Evolutionary conservation across 2,329 filamentous ascomycete genomes (phyloP), one percentile per base, ranked within the genome.

Genomic region (Pseudopyricularia javanii): DNA sequence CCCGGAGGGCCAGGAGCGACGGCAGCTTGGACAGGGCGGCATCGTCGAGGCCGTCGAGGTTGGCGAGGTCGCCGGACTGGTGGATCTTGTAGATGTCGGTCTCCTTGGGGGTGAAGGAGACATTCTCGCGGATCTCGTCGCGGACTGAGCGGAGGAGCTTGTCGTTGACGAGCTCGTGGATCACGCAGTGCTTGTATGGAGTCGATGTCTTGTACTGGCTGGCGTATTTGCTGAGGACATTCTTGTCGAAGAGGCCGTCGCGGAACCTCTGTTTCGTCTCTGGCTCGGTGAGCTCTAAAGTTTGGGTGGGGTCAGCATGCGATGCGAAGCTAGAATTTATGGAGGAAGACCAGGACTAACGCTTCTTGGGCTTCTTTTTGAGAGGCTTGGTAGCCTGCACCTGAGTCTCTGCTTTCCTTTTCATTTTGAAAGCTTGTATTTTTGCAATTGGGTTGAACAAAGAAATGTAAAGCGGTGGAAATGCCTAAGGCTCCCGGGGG

Each of bases 1-100:
- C 90, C 68, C 93, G 87, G n/a, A 98, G 80, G 56, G 83, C 80
- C 45, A 96, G 80, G n/a, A 98, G 75, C 12, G 88, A 95, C 0
- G 93, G 93, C 14, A 98, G 74, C 64, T 89, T 90, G 56, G 85
- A 79, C 53, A 97, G 78, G 7, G 91, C 90, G 7, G 84, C 83
- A 64, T 94, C 85, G 56, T 95, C 88, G 45, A 98, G 80, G 24
- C 93, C 93, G 68, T 96, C 91, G 54, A 98, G 82, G 70, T 98
- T 98, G 48, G 93, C 93, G 33, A 98, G 79, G 67, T 98, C 93
- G 59, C 93, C 93, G 4, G 91, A 97, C 74, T 98, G 93, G 76
- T 96, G 91, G 64, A 98, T 97, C 71, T 94, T 95, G 79, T 98
- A 98, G 62, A 98, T 98, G 68, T 98, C 93, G 49, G 93, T 98